Conservation (phyloP, 495 filamentous ascomycete genomes). For the Aspergillus avenaceus region DNA sequence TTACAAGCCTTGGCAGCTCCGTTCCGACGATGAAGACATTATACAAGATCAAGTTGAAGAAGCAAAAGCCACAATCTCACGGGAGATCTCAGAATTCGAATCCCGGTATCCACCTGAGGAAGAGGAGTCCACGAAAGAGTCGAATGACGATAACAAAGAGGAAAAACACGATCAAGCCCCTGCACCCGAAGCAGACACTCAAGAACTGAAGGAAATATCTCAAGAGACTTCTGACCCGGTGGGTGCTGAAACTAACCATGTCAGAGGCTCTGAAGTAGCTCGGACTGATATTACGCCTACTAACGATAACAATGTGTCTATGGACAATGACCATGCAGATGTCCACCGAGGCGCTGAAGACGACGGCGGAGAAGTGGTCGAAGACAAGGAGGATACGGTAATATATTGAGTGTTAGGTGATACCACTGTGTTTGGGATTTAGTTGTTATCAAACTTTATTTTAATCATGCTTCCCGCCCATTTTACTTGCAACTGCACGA, state of each 20-base stretch:
- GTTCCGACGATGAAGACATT: conserved; percentile 54
- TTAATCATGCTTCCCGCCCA: no score
- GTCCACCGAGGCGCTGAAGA: conserved; percentile 48
- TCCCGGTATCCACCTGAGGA: conserved; percentile 24
- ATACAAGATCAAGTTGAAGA: conserved; percentile 59
- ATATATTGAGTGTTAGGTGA: conserved; percentile 57
- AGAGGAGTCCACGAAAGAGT: conserved; percentile 8
- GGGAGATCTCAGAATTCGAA: conserved; percentile 50
- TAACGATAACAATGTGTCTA: conserved; percentile 13
- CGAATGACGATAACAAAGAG: conserved; percentile 6
- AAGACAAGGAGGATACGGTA: conserved; percentile 79
- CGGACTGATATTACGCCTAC: conserved; percentile 12
- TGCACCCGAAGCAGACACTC: conserved; percentile 13
- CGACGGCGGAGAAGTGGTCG: conserved; percentile 66
- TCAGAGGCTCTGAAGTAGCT: conserved; percentile 17
- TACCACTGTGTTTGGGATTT: no score
- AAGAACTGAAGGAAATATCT: conserved; percentile 15
- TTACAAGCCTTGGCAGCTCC: conserved; percentile 83
- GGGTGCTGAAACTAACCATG: conserved; percentile 22
- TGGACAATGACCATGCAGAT: conserved; percentile 18
- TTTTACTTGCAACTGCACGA: no score
- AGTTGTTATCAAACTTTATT: no score
- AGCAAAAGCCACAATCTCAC: conserved; percentile 46
- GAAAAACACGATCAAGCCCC: conserved; percentile 14
- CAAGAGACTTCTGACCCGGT: conserved; percentile 21